A percentile compares a stretch with the other conserved stretches of the same genome.
Conservation (phyloP, 2,329 filamentous ascomycete species). For the Parastagonospora nodorum region DNA sequence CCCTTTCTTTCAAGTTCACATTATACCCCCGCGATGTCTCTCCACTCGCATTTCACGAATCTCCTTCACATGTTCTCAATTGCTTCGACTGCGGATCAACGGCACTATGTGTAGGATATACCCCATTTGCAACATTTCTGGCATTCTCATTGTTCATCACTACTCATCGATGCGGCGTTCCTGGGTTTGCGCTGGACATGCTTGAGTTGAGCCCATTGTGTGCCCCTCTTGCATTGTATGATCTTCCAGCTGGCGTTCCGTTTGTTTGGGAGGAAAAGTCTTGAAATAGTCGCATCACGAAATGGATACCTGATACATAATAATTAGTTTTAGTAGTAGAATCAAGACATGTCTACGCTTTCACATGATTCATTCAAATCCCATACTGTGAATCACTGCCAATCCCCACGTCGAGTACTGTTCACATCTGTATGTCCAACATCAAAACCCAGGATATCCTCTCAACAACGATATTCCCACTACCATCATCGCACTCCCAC, state of each 20-base stretch:
- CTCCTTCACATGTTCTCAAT: constrained; percentile 22
- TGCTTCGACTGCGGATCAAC: constrained; percentile 19
- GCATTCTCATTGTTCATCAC: constrained; percentile 10
- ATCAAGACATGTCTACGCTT: neutral
- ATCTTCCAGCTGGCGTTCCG: neutral
- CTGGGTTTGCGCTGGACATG: constrained; percentile 6
- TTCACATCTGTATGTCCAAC: neutral
- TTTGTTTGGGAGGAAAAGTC: constrained; percentile 3
- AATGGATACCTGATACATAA: constrained; percentile 1
- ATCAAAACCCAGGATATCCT: too few relatives aligned
- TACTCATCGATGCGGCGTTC: constrained; percentile 5
- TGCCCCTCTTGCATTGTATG: constrained; percentile 17
- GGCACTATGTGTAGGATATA: constrained; percentile 34
- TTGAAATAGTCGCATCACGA: neutral
- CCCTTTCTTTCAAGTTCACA: constrained; percentile 6
- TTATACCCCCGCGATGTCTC: constrained; percentile 5
- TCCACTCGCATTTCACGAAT: constrained; percentile 18
- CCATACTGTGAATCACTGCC: neutral
- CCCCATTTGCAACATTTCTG: constrained; percentile 13
- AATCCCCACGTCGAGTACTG: too few relatives aligned
- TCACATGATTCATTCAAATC: neutral
- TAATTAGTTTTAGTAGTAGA: neutral
- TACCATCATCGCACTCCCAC: too few relatives aligned
- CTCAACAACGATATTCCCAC: too few relatives aligned
- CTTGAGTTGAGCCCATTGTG: constrained; percentile 15